Conservation (phyloP, 148 eudicot genomes). For the Nepenthes mirabilis region DNA sequence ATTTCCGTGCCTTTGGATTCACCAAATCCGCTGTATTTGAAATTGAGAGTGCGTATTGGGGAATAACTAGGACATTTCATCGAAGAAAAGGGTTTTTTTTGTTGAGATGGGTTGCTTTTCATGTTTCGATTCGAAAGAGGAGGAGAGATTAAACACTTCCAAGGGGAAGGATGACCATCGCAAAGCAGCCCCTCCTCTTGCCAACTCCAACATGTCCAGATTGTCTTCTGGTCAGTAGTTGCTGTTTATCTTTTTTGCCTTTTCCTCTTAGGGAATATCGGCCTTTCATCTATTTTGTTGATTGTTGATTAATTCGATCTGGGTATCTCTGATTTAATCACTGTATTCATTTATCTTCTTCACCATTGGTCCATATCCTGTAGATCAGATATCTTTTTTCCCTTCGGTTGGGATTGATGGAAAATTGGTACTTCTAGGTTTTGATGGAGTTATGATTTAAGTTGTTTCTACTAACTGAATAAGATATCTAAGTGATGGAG, state of each 20-base stretch:
- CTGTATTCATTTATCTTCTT: too few species aligned
- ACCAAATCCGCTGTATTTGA: too few species aligned
- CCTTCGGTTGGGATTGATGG: too few species aligned
- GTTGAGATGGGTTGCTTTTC: conserved; percentile 67
- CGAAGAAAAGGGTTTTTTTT: background rate
- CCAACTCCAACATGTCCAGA: conserved; percentile 56
- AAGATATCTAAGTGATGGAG: too few species aligned
- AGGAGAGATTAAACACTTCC: conserved; percentile 41
- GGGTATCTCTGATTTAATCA: background rate
- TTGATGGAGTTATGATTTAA: too few species aligned
- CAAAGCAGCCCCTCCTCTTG: conserved; percentile 20
- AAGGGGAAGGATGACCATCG: conserved; percentile 24
- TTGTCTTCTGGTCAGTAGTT: conserved; percentile 59
- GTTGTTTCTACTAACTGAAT: too few species aligned
- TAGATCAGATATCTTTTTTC: too few species aligned
- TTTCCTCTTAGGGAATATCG: background rate
- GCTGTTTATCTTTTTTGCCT: background rate
- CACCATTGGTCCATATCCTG: too few species aligned
- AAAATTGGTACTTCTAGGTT: too few species aligned
- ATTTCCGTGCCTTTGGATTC: too few species aligned
- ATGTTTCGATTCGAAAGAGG: conserved; percentile 85
- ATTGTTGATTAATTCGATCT: conserved; percentile 24
- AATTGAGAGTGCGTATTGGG: too few species aligned
- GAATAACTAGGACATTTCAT: too few species aligned
- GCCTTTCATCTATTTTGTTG: background rate